Conservation (phyloP, 1,284 basidiomycete genomes). For the Leccinum laetum region DNA sequence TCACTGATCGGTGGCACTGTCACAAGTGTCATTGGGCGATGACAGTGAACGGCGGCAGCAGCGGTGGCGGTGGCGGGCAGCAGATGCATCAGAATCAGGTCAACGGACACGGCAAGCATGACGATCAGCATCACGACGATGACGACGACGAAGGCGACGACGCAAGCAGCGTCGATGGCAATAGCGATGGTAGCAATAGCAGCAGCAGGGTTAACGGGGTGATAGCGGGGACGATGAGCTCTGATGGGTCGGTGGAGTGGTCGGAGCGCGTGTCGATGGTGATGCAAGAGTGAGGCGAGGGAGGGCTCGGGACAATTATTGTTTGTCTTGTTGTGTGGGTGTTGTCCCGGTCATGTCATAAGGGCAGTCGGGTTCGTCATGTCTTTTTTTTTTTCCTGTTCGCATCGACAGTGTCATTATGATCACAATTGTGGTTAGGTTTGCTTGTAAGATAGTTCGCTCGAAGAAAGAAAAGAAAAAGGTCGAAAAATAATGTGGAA, state of each 20-base stretch:
- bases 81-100: background rate
- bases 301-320: background rate
- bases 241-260: constrained; percentile 13
- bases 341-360: background rate
- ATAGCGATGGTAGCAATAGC: background rate
- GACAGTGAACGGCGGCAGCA: constrained; percentile 1
- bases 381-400: background rate
- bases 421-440: constrained; percentile 24
- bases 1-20: constrained; percentile 44
- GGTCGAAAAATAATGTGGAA: background rate
- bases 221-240: background rate
- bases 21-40: constrained; percentile 54
- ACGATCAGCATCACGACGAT: background rate
- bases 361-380: background rate
- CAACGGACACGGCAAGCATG: background rate
- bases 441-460: constrained; percentile 30
- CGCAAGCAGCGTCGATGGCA: background rate
- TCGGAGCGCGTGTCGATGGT: constrained; percentile 13
- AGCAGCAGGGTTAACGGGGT: background rate
- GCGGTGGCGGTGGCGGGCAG: background rate
- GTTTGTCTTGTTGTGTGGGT: background rate
- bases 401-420: constrained; percentile 22
- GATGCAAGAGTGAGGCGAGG: constrained; percentile 22
- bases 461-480: background rate
- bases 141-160: background rate